Base-by-base conservation (phyloP, 2,329 filamentous ascomycete species). In the Trichothecium roseum region DNA sequence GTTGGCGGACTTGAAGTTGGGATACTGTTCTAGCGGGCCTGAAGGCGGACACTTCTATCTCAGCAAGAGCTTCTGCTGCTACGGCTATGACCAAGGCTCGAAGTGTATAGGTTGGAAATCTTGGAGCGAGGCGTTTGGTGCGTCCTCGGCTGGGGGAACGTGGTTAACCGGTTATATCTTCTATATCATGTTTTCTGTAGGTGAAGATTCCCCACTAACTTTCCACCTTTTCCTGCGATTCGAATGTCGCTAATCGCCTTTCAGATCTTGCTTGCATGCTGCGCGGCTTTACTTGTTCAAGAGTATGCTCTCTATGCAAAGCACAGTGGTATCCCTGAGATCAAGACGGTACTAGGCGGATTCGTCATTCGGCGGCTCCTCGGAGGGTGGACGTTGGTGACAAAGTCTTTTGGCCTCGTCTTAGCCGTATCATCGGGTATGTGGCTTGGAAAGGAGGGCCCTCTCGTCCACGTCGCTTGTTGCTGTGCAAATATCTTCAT, bases 361-460 rank as follows among this genome's bases (percentile, higher is more conserved):
- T 95, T 95, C 55, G 81, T 98, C 22, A 95, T 98, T 42, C 74
- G 80, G 41, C 75, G 80, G 40, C 94, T 96, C 49, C 67, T 96
- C 51, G 85, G 88, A 8, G 68, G 69, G 22, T 95, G 88, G 88
- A 95, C 89, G 2, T 64, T 96, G 52, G 57, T 85, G 20, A 87
- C 87, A 37, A 96, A 96, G 55, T 93, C 87, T 2, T 57, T 96
- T 30, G 91, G 91, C 18, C 60, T 94, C 60, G 84, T 87, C 55
- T 73, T 96, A 26, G 83, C 89, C 30, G 89, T 95, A 30, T 84
- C 85, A 45, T 95, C 88, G 5, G 89, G 89, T 34, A 80, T 98
- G 68, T 96, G 91, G 89, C 66, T 96, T 12, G 89, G 89, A 22
- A 96, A 96, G 57, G 89, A 98, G 65, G 89, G 89, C 2, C 89